Evolutionary conservation across 1,139 yeast genomes (phyloP), one percentile per base, ranked within the genome.

Genomic region (Lodderomyces parapsilosis): DNA sequence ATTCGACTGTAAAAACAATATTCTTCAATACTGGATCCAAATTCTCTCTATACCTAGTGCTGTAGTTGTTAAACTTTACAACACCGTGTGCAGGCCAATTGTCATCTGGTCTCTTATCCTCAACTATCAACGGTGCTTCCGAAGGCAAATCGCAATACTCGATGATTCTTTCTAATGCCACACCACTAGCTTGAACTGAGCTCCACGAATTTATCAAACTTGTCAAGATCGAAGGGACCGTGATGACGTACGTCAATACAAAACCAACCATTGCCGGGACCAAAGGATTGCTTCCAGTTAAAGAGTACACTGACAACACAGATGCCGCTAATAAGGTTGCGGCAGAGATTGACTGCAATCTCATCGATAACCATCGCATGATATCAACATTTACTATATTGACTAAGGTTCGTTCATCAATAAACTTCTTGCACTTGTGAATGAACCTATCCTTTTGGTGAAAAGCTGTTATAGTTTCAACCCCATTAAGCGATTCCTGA

Each of bases 161-260:
- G 46, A 80, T 74, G 42, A 89, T 63, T 58, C 96, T 76, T 65
- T 89, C 96, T 13, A 83, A 91, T 5, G 94, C 80, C 55, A 86
- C 86, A 87, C 88, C 78, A 56, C 84, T 85, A 61, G 84, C 87
- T 58, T 88, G 96, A 23, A 85, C 78, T 55, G 81, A 82, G 1
- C 95, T 86, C 48, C 69, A 62, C 6, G 82, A 67, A 55, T 80
- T 66, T 39, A 80, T 60, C 45, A 78, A 62, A 59, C 74, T 57
- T 2, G 77, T 65, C 47, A 80, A 64, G 43, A 68, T 63, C 23
- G 74, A 70, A 2, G 81, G 73, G 41, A 80, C 66, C 43, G 70
- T 72, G 39, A 79, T 61, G 15, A 78, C 76, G 58, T 80, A 82
- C 0, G 89, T 76, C 42, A 87, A 60, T 41, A 87, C 73, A 48